Percentiles rank a stretch among this genome's conserved stretches.
These are phyloP conservation scores for Globisporangium paddicum DNA, from an alignment of 352 stramenopile genomes.

Conservation along the genomic window DNA sequence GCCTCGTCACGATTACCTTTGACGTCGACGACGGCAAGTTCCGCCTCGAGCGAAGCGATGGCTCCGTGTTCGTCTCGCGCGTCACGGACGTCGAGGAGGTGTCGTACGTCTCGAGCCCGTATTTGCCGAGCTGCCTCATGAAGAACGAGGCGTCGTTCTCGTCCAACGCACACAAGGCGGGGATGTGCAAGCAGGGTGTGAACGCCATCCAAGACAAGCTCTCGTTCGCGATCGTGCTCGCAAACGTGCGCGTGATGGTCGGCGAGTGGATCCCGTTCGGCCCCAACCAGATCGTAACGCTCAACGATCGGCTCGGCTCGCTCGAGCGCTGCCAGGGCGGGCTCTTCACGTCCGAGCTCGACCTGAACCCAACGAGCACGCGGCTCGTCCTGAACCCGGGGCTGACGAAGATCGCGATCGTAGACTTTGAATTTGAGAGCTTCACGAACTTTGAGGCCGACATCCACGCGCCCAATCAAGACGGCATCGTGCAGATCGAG, in stretches of 20 bases:
- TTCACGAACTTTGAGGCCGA: slow-evolving; percentile 99
- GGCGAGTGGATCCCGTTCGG: slow-evolving; percentile 98
- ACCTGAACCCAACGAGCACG: slow-evolving; percentile 78
- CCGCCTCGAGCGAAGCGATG: slow-evolving; percentile 79
- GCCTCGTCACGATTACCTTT: slow-evolving; percentile 91
- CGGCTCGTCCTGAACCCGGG: slow-evolving; percentile 81
- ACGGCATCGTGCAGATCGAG: slow-evolving; percentile 95
- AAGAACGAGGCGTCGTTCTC: slow-evolving; percentile 92
- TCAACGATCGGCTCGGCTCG: slow-evolving; percentile 96
- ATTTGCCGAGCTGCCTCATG: slow-evolving; percentile 94
- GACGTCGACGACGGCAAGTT: slow-evolving; percentile 86
- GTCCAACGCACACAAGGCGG: slow-evolving; percentile 90
- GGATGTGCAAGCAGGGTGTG: slow-evolving; percentile 80
- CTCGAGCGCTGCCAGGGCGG: slow-evolving; percentile 95
- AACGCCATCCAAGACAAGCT: slow-evolving; percentile 92
- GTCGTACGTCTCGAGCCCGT: slow-evolving; percentile 96
- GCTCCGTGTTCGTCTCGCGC: slow-evolving; percentile 88
- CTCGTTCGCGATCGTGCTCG: slow-evolving; percentile 95
- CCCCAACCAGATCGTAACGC: slow-evolving; percentile 96
- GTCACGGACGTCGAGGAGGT: slow-evolving; percentile 97
- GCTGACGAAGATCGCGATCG: slow-evolving; percentile 95
- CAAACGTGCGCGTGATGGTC: slow-evolving; percentile 96
- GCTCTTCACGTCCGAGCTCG: slow-evolving; percentile 94
- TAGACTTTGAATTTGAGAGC: slow-evolving; percentile 97
- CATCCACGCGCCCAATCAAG: slow-evolving; percentile 92